These are phyloP conservation scores for Candida insectorum DNA, from an alignment of 805 yeast genomes.

Conservation along the genomic window DNA sequence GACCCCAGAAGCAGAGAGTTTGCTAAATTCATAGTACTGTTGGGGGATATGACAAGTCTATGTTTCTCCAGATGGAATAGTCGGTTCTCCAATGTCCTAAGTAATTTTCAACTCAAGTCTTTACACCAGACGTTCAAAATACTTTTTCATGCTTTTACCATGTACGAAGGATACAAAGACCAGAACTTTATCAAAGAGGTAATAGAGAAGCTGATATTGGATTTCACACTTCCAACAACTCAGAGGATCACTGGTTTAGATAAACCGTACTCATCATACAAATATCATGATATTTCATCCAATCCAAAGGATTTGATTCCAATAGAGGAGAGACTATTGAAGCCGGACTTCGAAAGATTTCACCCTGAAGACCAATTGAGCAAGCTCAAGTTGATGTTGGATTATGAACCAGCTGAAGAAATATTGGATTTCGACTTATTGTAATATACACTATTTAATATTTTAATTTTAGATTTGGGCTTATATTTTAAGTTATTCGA, in stretches of 20 bases:
- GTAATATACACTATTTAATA: no score
- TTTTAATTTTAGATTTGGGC: no score
- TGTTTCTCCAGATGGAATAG: constrained; percentile 8
- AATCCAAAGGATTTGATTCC: constrained; percentile 9
- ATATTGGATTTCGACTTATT: constrained; percentile 6
- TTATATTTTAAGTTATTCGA: constrained; percentile 3
- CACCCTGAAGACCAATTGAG: constrained; percentile 1
- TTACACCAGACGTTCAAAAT: constrained; percentile 12
- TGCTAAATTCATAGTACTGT: constrained; percentile 21
- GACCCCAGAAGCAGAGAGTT: constrained; percentile 17
- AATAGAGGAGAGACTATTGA: constrained; percentile 5
- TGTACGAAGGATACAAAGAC: constrained; percentile 37
- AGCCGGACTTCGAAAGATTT: constrained; percentile 5
- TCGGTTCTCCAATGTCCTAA: constrained; percentile 8
- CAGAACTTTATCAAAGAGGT: constrained; percentile 6
- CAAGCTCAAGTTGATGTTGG: neutral
- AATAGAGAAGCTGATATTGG: constrained; percentile 7
- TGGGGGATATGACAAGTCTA: constrained; percentile 16
- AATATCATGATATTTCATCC: constrained; percentile 8
- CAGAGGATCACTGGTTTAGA: constrained; percentile 5
- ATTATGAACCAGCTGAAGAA: neutral
- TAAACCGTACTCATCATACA: constrained; percentile 9
- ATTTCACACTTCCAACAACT: constrained; percentile 8
- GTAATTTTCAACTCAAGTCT: constrained; percentile 10
- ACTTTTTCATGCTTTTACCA: constrained; percentile 14